Percentiles rank a stretch among this genome's conserved stretches.
Evolutionary conservation across 306 rosid genomes (phyloP).

Genomic region (Potentilla sterilis): DNA sequence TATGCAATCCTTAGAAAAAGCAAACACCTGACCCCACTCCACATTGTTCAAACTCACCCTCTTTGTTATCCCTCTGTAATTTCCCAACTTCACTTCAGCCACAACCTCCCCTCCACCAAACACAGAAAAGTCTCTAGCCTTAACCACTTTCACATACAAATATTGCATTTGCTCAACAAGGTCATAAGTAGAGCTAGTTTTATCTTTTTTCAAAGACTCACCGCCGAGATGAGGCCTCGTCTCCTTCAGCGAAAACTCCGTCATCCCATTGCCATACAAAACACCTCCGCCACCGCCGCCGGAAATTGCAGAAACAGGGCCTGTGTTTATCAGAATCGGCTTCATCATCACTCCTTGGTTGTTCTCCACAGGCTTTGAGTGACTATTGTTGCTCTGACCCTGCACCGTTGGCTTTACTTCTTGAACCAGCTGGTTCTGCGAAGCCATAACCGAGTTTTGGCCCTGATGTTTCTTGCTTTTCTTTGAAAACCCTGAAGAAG

Average conservation of each 20-base stretch:
- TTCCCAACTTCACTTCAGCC: conserved; percentile 64
- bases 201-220: conserved; percentile 49
- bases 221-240: conserved; percentile 61
- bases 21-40: conserved; percentile 61
- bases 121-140: conserved; percentile 36
- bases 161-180: conserved; percentile 66
- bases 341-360: conserved; percentile 34
- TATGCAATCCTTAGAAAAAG: conserved; percentile 53
- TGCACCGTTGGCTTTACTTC: conserved; percentile 34
- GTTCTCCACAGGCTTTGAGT: conserved; percentile 38
- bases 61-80: conserved; percentile 56
- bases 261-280: conserved; percentile 26
- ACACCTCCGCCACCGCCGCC: conserved; percentile 17
- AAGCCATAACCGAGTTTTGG: conserved; percentile 25
- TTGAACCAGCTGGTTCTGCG: conserved; percentile 33
- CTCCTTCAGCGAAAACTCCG: conserved; percentile 56
- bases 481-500: conserved; percentile 37
- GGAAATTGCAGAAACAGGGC: conserved; percentile 27
- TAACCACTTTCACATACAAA: conserved; percentile 50
- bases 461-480: conserved; percentile 46
- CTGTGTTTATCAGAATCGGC: conserved; percentile 38
- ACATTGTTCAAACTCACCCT: conserved; percentile 29
- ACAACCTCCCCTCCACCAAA: conserved; percentile 48
- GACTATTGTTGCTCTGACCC: conserved; percentile 28
- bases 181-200: conserved; percentile 56